These are phyloP conservation scores for Phytophthora ohioensis DNA, from an alignment of 352 stramenopile species.

Conservation along the genomic window DNA sequence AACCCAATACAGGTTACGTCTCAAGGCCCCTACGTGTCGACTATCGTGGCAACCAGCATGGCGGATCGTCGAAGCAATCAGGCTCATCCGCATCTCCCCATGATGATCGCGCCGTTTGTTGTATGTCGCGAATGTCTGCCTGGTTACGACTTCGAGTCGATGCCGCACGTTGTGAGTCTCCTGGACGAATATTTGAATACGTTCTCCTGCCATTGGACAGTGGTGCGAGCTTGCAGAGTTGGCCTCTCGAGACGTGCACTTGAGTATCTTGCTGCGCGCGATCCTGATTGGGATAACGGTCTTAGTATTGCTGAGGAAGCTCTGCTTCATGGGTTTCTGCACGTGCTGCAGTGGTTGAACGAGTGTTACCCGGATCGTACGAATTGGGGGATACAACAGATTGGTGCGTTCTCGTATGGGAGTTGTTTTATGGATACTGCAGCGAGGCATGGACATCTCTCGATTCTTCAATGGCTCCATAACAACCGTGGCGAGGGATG, in stretches of 20 bases:
- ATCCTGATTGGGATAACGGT: neutral
- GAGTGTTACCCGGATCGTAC: neutral
- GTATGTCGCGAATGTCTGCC: constrained; percentile 13
- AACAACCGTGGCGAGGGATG: neutral
- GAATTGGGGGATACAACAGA: neutral
- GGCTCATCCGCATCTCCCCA: neutral
- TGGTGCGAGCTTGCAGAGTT: neutral
- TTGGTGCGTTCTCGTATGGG: too few species aligned
- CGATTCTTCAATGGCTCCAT: constrained; percentile 7
- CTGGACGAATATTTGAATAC: neutral
- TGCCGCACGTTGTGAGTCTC: constrained; percentile 2
- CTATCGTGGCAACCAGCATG: too few species aligned
- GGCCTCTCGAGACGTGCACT: constrained; percentile 7
- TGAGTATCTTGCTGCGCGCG: neutral
- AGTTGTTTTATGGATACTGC: neutral
- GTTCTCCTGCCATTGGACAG: too few species aligned
- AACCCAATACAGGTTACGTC: neutral
- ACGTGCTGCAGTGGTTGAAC: neutral
- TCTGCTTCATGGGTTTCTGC: neutral
- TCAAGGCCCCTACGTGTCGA: too few species aligned
- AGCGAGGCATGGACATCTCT: neutral
- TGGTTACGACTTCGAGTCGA: neutral
- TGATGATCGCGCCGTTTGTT: neutral
- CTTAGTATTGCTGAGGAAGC: neutral
- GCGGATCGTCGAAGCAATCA: neutral